Evolutionary conservation across 352 stramenopile genomes (phyloP), one percentile per base, ranked within the genome.

Genomic region (Plasmopara muralis): DNA sequence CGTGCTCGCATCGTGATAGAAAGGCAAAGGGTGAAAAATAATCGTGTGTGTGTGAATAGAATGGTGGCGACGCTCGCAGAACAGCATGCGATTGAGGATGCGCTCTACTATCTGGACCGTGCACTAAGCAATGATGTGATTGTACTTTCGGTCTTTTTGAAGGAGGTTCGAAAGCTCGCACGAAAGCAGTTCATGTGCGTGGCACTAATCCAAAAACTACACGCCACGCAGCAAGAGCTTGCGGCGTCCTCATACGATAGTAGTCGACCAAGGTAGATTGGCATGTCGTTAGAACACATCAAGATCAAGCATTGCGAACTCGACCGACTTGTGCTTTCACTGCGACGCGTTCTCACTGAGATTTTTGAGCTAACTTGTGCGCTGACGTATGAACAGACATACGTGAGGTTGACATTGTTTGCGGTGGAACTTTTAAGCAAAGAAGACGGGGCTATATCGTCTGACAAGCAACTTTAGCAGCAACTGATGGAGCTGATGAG

Each of bases 31-130:
- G 4, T 43, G 12, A 44, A 37, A 50, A 13, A 20, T 48, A n/a
- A 31, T 40, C 13, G 25, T 52, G 29, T 60, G 9, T 48, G 15
- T 8, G 52, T 60, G 13, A 40, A 9, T 48, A 91, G 80, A 47
- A 62, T 95, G 50, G 62, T 96, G 39, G 68, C 74, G 33, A 83
- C 87, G 12, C 62, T 95, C 14, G 82, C 88, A 3, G 85, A 97
- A 49, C 81, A 92, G 55, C 72, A 94, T 34, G 72, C 88, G 14
- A 93, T 96, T 37, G 87, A 96, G 50, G 88, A 97, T 48, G 83
- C 83, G 18, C 76, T 97, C 29, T 97, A 96, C 67, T 95, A 95
- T 50, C 73, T 97, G 77, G 88, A 97, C 50, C 79, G 83, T 13
- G 86, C 82, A 5, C 55, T 97, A 43, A 84, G 81, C 63, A 95